Conservation (phyloP, 805 yeast genomes). For the Cyberlindnera suaveolens region DNA sequence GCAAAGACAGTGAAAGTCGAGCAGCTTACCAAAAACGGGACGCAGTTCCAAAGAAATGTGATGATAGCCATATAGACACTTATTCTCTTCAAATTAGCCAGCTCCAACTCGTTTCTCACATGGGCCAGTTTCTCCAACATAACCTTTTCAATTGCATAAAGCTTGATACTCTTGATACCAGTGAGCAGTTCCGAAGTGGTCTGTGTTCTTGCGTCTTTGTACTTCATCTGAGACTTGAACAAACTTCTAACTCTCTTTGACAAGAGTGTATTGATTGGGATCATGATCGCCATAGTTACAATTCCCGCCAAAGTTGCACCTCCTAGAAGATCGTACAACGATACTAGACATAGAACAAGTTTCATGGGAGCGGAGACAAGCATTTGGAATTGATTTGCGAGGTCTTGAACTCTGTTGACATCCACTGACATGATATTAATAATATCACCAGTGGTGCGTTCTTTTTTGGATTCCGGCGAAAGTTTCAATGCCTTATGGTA, state of each 20-base stretch:
- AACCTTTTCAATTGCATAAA: constrained; percentile 67
- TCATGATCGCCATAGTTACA: constrained; percentile 43
- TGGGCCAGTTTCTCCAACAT: constrained; percentile 46
- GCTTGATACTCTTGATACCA: constrained; percentile 57
- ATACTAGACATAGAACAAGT: constrained; percentile 44
- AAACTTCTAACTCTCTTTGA: constrained; percentile 39
- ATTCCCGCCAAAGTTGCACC: constrained; percentile 55
- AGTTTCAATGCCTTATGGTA: constrained; percentile 65
- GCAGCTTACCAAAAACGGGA: constrained; percentile 60
- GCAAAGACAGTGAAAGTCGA: constrained; percentile 54
- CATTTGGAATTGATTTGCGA: constrained; percentile 47
- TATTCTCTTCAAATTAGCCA: constrained; percentile 43
- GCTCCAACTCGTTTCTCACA: constrained; percentile 53
- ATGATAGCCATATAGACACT: constrained; percentile 41
- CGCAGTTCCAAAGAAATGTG: constrained; percentile 55
- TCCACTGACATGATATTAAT: constrained; percentile 77
- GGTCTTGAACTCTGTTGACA: constrained; percentile 54
- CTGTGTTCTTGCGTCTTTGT: constrained; percentile 54
- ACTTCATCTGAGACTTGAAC: constrained; percentile 52
- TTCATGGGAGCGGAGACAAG: constrained; percentile 55
- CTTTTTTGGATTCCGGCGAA: constrained; percentile 58
- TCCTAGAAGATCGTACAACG: constrained; percentile 52
- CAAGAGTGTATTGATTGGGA: constrained; percentile 49
- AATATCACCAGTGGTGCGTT: constrained; percentile 69
- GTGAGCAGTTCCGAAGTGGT: constrained; percentile 53